Base-by-base conservation (phyloP, 306 rosid genomes). In the Rosa persica region DNA sequence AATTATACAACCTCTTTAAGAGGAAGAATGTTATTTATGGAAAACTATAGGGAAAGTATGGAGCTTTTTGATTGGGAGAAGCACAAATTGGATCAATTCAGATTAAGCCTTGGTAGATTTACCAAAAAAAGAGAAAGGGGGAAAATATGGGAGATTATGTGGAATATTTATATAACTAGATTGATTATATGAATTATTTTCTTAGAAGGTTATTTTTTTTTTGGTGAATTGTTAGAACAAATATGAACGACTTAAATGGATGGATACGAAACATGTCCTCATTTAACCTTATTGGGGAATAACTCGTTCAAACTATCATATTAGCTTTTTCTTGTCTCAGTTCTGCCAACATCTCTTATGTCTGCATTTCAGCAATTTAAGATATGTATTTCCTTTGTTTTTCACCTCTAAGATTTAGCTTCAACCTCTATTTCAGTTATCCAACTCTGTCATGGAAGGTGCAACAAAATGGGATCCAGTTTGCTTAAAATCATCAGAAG, bases 381-480 rank as follows among this genome's bases (percentile, higher is more conserved):
- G 78, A 20, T 27, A 25, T 75, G 34, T 55, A 30, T 57, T 67
- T 69, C 19, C 55, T 76, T 13, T 70, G 27, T 73, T 38, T 82
- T 2, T 22, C 20, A 44, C 76, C 62, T 72, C 34, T 80, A 64
- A 75, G 44, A 46, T 57, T 78, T 84, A 88, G 92, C 84, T 83
- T 51, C 83, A 86, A 72, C 88, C 87, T 71, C 83, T 89, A 54
- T 86, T 88, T 79, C 90, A 87, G 81, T 79, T 88, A 79, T 75
- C 93, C 61, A 88, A 89, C 74, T 73, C 85, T 67, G 95, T 88
- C 78, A 90, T 90, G 97, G 97, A 94, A 79, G 97, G 97, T 64
- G 89, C 76, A 72, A 94, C 98, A 39, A 94, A 94, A 85, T 94
- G 98, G 98, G 97, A 92, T 67, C 97, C 98, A 64, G 85, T 92